These are phyloP conservation scores for Backusella macrospora DNA, from an alignment of 192 early-diverging fungal genomes.

Conservation along the genomic window DNA sequence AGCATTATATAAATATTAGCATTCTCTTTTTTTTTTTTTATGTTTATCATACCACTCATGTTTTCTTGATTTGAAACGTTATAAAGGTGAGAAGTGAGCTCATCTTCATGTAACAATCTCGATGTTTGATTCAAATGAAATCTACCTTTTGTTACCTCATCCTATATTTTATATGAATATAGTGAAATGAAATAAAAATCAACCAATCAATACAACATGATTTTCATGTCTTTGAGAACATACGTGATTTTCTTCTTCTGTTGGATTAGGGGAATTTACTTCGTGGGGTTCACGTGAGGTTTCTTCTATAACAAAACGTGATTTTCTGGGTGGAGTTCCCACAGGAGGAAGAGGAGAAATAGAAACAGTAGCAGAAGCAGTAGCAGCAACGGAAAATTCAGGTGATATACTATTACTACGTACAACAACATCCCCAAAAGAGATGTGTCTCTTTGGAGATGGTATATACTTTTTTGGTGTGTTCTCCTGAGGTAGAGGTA, in stretches of 20 bases:
- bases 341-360: conserved; percentile 18
- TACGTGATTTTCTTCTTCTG: not conserved
- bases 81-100: not conserved
- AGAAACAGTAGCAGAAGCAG: not conserved
- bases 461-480: not conserved
- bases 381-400: not conserved
- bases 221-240: not conserved
- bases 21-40: not conserved
- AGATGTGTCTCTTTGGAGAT: conserved; percentile 43
- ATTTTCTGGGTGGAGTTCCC: conserved; percentile 31
- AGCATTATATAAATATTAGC: not conserved
- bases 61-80: not conserved
- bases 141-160: conserved; percentile 68
- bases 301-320: conserved; percentile 43
- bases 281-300: not conserved
- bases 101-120: conserved; percentile 7
- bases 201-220: too few species aligned
- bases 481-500: conserved; percentile 3
- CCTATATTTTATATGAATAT: not conserved
- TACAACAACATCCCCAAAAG: conserved; percentile 47
- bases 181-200: not conserved
- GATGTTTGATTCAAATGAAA: conserved; percentile 61
- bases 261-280: not conserved
- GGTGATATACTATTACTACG: conserved; percentile 28
- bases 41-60: not conserved